A percentile compares a stretch with the other conserved stretches of the same genome.
phyloP scores from a whole-genome alignment of 2,329 filamentous ascomycete genomes.

The Lachnellula willkommii region DNA sequence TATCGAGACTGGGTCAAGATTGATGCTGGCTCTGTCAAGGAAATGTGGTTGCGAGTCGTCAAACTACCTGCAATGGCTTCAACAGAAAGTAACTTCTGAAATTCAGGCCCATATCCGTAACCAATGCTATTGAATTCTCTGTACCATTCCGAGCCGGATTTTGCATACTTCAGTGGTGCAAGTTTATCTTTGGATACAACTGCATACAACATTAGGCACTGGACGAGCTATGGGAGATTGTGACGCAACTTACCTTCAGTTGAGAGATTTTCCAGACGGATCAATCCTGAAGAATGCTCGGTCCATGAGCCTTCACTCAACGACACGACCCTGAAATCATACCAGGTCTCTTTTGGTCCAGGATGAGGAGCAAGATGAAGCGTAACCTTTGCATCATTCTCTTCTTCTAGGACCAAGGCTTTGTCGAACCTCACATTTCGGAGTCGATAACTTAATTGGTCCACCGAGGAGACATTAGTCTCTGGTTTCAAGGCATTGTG shows the following conservation, averaged over 20 bases:
- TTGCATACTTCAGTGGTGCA: too few relatives aligned
- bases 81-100: background rate
- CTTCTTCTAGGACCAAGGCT: constrained; percentile 3
- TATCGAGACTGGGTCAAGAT: constrained; percentile 29
- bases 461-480: too few relatives aligned
- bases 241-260: too few relatives aligned
- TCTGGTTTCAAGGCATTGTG: background rate
- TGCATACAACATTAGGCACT: too few relatives aligned
- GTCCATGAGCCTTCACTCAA: constrained; percentile 19
- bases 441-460: too few relatives aligned
- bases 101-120: background rate
- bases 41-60: too few relatives aligned
- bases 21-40: constrained; percentile 11
- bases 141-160: too few relatives aligned
- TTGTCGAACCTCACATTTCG: background rate
- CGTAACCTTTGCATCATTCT: background rate
- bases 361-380: background rate
- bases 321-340: constrained; percentile 27
- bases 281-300: constrained; percentile 11
- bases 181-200: too few relatives aligned
- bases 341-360: constrained; percentile 15
- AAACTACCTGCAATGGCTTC: too few relatives aligned
- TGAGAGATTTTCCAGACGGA: too few relatives aligned
- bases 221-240: too few relatives aligned
- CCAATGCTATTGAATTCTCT: constrained; percentile 16